Evolutionary conservation across 2,329 filamentous ascomycete genomes (phyloP).

Genomic region (Arthroderma sp.): DNA sequence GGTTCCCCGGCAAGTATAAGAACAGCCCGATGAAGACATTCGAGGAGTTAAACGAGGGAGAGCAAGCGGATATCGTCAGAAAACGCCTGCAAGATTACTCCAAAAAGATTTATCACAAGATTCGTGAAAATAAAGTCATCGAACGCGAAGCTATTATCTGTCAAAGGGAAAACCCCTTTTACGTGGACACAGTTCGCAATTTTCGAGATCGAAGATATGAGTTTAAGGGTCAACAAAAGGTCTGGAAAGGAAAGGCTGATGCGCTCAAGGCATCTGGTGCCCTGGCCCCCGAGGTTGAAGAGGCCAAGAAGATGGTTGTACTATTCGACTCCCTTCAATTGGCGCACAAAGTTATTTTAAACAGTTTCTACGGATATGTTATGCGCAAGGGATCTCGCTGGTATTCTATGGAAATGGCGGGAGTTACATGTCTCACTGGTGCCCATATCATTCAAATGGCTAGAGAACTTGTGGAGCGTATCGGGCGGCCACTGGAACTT

Average conservation of each 20-base stretch:
- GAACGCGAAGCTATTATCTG: slow-evolving; percentile 95
- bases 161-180: slow-evolving; percentile 95
- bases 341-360: slow-evolving; percentile 96
- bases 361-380: slow-evolving; percentile 98
- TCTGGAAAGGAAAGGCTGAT: slow-evolving; percentile 96
- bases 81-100: slow-evolving; percentile 87
- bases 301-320: slow-evolving; percentile 97
- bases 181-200: slow-evolving; percentile 88
- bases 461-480: slow-evolving; percentile 78
- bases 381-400: slow-evolving; percentile 98
- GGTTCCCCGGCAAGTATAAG: slow-evolving; percentile 67
- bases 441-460: slow-evolving; percentile 96
- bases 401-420: slow-evolving; percentile 99
- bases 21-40: slow-evolving; percentile 61
- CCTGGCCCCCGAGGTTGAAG: slow-evolving; percentile 61
- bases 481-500: slow-evolving; percentile 82
- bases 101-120: slow-evolving; percentile 99
- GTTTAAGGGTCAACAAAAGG: slow-evolving; percentile 95
- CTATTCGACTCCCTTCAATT: slow-evolving; percentile 91
- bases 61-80: slow-evolving; percentile 66
- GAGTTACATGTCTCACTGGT: slow-evolving; percentile 91
- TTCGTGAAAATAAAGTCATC: slow-evolving; percentile 85
- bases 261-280: slow-evolving; percentile 73
- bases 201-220: slow-evolving; percentile 97
- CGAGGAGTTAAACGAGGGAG: slow-evolving; percentile 65